Evolutionary conservation across 805 yeast species (phyloP), one percentile per base, ranked within the genome.

Genomic region (Phaffomyces opuntiae): DNA sequence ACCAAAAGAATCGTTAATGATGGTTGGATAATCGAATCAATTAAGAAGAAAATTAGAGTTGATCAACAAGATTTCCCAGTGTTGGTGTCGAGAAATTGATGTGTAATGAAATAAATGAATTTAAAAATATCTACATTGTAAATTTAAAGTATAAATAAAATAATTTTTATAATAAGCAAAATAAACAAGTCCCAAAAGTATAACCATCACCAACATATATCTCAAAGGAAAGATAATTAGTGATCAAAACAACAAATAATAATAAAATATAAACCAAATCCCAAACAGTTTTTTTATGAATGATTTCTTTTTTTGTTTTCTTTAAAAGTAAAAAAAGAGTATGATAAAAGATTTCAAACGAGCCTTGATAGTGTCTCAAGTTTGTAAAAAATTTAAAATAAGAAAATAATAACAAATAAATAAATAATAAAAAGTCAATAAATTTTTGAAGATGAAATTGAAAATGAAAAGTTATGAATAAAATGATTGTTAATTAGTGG

Each of bases 11-110:
- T 45, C 9, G 48, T 45, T 16, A 42, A 37, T 29, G 29, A 21
- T 27, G 31, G 29, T 1, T 74, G 79, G 78, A 52, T 73, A 1
- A 41, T 49, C 25, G 53, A 54, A 3, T 59, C 68, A 32, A 65
- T 73, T 52, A 46, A 49, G 7, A 65, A 63, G 42, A 51, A 52
- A 5, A 40, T 44, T 11, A 60, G 60, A 45, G 64, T 61, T 3
- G 63, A 66, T 8, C 65, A 63, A 31, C 68, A 64, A 44, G 62
- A 61, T 42, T 65, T 43, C 40, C 52, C 42, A n/a, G 56, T 51
- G 1, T 5, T 40, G 1, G 29, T 35, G 2, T 39, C 49, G 14
- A 36, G 49, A 19, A 13, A n/a, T 17, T 29, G 17, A 36, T 11
- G 16, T 16, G 9, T 24, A 36, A 27, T 17, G 33, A 17, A 31